Conservation (phyloP, 2,329 filamentous ascomycete species). For the Neofusicoccum parvum region DNA sequence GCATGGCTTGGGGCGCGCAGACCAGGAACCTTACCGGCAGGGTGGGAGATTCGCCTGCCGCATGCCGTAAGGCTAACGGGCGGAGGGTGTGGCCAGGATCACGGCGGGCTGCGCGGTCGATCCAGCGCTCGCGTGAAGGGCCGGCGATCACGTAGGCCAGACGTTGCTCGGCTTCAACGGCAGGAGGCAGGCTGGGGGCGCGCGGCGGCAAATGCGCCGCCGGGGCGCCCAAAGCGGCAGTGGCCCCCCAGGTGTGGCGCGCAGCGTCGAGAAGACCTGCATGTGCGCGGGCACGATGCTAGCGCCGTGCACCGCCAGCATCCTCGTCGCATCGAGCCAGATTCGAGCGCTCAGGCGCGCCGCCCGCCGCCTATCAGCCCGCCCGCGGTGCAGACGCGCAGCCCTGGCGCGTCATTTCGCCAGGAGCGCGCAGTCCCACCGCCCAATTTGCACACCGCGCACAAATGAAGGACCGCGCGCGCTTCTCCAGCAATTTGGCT, state of each 20-base stretch:
- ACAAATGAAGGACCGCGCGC: constrained; percentile 16
- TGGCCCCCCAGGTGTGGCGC: constrained; percentile 1
- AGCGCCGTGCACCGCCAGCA: constrained; percentile 11
- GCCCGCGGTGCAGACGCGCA: not conserved
- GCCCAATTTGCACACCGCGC: not conserved
- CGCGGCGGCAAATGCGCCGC: constrained; percentile 16
- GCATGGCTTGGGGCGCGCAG: constrained; percentile 2
- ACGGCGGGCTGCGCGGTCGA: constrained; percentile 19
- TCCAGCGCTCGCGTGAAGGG: constrained; percentile 22
- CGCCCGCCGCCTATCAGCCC: constrained; percentile 7
- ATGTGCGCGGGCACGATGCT: constrained; percentile 8
- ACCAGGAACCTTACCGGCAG: constrained; percentile 21
- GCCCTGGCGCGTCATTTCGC: constrained; percentile 13
- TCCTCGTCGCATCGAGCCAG: constrained; percentile 9
- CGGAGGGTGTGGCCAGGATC: constrained; percentile 8
- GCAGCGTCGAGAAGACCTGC: constrained; percentile 1
- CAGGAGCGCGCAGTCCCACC: constrained; percentile 4
- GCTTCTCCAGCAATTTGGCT: constrained; percentile 13
- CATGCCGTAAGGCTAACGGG: constrained; percentile 22
- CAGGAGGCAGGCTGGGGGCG: constrained; percentile 16
- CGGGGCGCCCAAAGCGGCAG: not conserved
- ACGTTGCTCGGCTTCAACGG: constrained; percentile 17
- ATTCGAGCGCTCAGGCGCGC: constrained; percentile 11
- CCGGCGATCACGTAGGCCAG: constrained; percentile 20
- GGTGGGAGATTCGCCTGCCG: constrained; percentile 22